Evolutionary conservation across 1,284 basidiomycete genomes (phyloP), one percentile per base, ranked within the genome.

Genomic region (Ceratobasidium sp.): DNA sequence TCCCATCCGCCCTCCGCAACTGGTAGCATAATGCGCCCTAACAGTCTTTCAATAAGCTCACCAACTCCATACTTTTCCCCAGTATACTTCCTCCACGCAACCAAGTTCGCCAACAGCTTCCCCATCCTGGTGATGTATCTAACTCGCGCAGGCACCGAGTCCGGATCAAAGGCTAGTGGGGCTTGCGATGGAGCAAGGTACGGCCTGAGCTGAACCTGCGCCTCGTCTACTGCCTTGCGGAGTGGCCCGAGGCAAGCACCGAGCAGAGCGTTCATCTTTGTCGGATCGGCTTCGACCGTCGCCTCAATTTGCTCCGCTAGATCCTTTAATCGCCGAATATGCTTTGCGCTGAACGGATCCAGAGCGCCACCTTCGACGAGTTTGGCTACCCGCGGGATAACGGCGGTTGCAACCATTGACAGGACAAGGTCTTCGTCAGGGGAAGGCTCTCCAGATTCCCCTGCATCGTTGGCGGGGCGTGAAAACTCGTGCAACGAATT

Each of bases 381-480:
- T 76, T 87, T 90, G 77, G 86, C 87, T 7, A 98, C 79, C 49
- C 90, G 84, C 1, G 96, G 95, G 28, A 93, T 88, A 55, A 97
- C 85, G 0, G 91, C 89, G 0, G 93, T 94, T 13, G 91, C 89
- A 30, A 97, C 88, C 89, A 97, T 94, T 1, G 92, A 91, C 21
- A 92, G 88, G 28, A 95, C 90, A n/a, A 97, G 84, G 78, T 97
- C 94, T 14, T 92, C 93, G 74, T 96, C 94, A 1, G 91, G 87
- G 8, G 92, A 89, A n/a, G 92, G 80, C 73, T 88, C 87, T 35
- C 21, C 57, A 43, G 46, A 38, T 66, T 74, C 75, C 18, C 77
- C 71, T 0, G 62, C 47, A 9, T 66, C 73, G 2, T 69, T 67
- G 6, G 77, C 81, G 2, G 89, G 89, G 28, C 89, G 86, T 13